phyloP scores from a whole-genome alignment of 495 filamentous ascomycete genomes.

The Penicillium chermesinum region DNA sequence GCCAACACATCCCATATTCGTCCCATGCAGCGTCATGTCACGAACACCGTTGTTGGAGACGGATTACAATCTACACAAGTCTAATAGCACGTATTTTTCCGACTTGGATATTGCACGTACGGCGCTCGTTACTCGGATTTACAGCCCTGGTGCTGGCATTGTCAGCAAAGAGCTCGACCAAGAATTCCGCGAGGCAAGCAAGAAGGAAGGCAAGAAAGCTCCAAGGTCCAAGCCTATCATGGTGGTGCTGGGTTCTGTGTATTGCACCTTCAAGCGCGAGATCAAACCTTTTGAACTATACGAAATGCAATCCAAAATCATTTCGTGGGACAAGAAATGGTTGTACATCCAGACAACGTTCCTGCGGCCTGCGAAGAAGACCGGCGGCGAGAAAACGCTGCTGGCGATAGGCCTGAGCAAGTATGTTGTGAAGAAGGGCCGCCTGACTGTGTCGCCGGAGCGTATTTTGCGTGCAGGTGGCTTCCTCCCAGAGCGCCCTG shows the following conservation, averaged over 20 bases:
- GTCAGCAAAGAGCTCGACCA: slow-evolving; percentile 43
- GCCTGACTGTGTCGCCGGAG: slow-evolving; percentile 80
- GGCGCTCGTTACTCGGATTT: slow-evolving; percentile 54
- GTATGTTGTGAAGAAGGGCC: slow-evolving; percentile 85
- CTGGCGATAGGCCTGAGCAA: slow-evolving; percentile 75
- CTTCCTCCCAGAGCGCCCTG: slow-evolving; percentile 48
- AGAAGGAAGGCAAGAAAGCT: slow-evolving; percentile 38
- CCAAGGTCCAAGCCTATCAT: slow-evolving; percentile 36
- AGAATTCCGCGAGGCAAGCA: slow-evolving; percentile 30
- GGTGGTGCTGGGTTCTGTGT: slow-evolving; percentile 62
- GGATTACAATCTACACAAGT: slow-evolving; percentile 69
- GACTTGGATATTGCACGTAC: slow-evolving; percentile 68
- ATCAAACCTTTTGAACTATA: slow-evolving; percentile 61
- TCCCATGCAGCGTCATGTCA: slow-evolving; percentile 47
- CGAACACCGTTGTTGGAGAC: slow-evolving; percentile 52
- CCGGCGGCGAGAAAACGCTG: slow-evolving; percentile 50
- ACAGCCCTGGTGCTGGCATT: slow-evolving; percentile 52
- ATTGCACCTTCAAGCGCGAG: slow-evolving; percentile 62
- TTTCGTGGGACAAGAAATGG: slow-evolving; percentile 83
- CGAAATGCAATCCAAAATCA: slow-evolving; percentile 61
- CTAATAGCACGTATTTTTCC: slow-evolving; percentile 70
- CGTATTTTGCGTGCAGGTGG: slow-evolving; percentile 62
- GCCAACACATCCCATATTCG: slow-evolving; percentile 50
- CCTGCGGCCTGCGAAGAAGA: slow-evolving; percentile 46
- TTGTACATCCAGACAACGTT: slow-evolving; percentile 71